phyloP scores from a whole-genome alignment of 2,329 filamentous ascomycete species.

The Thielaviopsis musarum region DNA sequence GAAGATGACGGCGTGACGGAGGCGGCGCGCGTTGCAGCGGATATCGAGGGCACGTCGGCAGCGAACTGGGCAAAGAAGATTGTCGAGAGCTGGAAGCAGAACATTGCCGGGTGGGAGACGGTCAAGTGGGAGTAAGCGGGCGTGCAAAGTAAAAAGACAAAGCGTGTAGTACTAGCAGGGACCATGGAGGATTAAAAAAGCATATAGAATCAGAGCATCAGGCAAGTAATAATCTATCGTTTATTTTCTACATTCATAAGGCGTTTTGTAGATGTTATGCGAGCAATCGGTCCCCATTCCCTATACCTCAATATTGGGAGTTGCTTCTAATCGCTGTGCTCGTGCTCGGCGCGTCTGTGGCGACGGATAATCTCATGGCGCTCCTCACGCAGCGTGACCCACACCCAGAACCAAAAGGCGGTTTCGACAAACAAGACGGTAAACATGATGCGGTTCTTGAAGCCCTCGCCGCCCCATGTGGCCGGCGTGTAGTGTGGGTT shows the following conservation, averaged over 20 bases:
- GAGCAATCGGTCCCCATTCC: no score
- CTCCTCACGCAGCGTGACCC: constrained; percentile 54
- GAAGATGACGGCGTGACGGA: constrained; percentile 67
- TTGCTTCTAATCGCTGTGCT: constrained; percentile 6
- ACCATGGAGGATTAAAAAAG: neutral
- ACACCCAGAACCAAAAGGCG: constrained; percentile 75
- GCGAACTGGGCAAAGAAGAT: constrained; percentile 14
- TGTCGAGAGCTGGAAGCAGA: constrained; percentile 15
- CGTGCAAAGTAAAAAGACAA: neutral
- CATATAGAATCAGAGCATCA: neutral
- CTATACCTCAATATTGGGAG: no score
- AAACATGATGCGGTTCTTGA: constrained; percentile 77
- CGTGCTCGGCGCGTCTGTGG: constrained; percentile 13
- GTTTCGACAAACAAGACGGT: constrained; percentile 73
- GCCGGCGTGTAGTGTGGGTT: constrained; percentile 23
- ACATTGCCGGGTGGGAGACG: constrained; percentile 16
- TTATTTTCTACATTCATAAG: no score
- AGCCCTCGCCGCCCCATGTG: constrained; percentile 41
- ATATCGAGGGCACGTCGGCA: constrained; percentile 73
- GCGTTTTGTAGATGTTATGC: no score
- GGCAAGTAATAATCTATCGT: neutral
- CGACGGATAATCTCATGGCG: constrained; percentile 24
- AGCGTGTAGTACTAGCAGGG: no score
- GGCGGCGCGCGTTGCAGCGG: constrained; percentile 52
- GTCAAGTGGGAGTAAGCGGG: constrained; percentile 15